Evolutionary conservation across 108 stramenopile species (phyloP), one percentile per base, ranked within the genome.

Genomic region (Nitzschia palea): DNA sequence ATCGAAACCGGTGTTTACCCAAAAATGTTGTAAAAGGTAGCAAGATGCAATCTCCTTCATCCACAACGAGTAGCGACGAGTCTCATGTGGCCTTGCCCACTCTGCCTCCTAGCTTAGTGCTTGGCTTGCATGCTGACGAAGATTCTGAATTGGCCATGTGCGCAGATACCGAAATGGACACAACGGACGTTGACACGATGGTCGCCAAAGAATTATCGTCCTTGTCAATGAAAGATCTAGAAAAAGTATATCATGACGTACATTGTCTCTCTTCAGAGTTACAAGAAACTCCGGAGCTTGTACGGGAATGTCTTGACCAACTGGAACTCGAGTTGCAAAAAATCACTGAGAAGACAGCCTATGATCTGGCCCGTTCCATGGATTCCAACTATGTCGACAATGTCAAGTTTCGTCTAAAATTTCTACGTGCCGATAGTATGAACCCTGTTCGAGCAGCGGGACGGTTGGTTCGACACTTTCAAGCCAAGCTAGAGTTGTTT

Each of bases 401-500:
- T 36, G 3, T 6, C 3, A 40, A 62, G 23, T 71, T 71, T 40
- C 47, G 36, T 12, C 8, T 71, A 4, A 34, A 30, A 32, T 71
- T 71, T 25, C 2, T 71, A 40, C 32, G 70, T 1, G 70, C 70
- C 12, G 60, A 43, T 53, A 5, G 29, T 5, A 62, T 71, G 29
- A 40, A 71, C n/a, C 37, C 37, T 4, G 20, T 31, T 2, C 27
- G 34, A 18, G 53, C 71, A 9, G 62, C 63, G 3, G 23, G 14
- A 28, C 54, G 64, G 1, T 44, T 73, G n/a, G 63, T 56, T 2
- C 3, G 29, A 0, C 60, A 54, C 50, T 73, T 64, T 34, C 18
- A 65, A 48, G 22, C 32, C 12, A 73, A 73, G 62, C 10, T 65
- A 25, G 75, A 76, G 32, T 29, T 77, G 8, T 80, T 80, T 35